A percentile compares a stretch with the other conserved stretches of the same genome.
Conservation (phyloP, 768 basidiomycete species). For the Boletales sp. region DNA sequence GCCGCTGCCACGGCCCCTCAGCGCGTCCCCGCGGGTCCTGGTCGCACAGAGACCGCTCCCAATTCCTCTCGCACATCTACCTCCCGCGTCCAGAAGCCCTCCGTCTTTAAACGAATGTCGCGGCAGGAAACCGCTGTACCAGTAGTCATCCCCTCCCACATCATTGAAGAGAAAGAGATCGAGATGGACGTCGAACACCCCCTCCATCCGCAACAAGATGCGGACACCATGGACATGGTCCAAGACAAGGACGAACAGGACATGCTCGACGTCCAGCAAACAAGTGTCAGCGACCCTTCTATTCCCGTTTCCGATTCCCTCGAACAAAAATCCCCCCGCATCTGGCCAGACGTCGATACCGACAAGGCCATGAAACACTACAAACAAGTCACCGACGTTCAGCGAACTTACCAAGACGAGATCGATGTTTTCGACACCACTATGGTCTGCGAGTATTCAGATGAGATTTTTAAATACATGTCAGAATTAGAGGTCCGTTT, state of each 20-base stretch:
- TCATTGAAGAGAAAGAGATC: slow-evolving; percentile 47
- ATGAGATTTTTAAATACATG: slow-evolving; percentile 98
- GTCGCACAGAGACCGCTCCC: slow-evolving; percentile 42
- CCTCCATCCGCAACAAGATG: slow-evolving; percentile 20
- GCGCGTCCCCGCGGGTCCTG: slow-evolving; percentile 66
- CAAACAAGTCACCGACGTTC: slow-evolving; percentile 63
- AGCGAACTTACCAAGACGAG: slow-evolving; percentile 63
- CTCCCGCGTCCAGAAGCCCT: slow-evolving; percentile 26
- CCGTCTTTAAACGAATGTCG: slow-evolving; percentile 40
- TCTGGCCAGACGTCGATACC: slow-evolving; percentile 76
- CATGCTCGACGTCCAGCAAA: slow-evolving; percentile 52
- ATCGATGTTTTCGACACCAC: slow-evolving; percentile 70
- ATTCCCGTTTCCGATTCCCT: slow-evolving; percentile 34
- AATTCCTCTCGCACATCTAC: slow-evolving; percentile 36
- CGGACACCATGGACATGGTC: slow-evolving; percentile 38
- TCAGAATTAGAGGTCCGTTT: slow-evolving; percentile 76
- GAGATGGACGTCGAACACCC: slow-evolving; percentile 58
- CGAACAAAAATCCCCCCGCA: slow-evolving; percentile 42
- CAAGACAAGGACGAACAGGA: slow-evolving; percentile 57
- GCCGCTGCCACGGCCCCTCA: slow-evolving; percentile 59
- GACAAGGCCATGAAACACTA: slow-evolving; percentile 55
- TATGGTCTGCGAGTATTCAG: slow-evolving; percentile 99
- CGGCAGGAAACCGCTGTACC: slow-evolving; percentile 41
- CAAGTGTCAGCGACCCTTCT: slow-evolving; percentile 46
- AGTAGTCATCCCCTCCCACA: slow-evolving; percentile 36